Percentiles rank a stretch among this genome's conserved stretches.
phyloP scores from a whole-genome alignment of 768 basidiomycete genomes.

The Kwoniella shandongensis region DNA sequence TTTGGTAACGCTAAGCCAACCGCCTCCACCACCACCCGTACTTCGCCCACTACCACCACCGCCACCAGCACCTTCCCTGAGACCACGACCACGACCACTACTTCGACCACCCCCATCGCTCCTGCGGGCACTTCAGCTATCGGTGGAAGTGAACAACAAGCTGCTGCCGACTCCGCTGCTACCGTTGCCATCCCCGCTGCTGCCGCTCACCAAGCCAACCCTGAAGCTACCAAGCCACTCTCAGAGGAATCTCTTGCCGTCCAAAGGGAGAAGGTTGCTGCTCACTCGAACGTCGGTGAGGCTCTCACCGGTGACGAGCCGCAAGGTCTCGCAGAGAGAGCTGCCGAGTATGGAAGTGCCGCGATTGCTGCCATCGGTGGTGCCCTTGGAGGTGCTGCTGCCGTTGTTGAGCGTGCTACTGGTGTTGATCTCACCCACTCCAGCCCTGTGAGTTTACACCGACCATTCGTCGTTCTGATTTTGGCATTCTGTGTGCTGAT shows the following conservation, averaged over 20 bases:
- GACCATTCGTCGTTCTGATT: neutral
- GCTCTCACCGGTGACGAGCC: slow-evolving; percentile 24
- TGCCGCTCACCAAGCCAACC: slow-evolving; percentile 6
- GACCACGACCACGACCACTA: slow-evolving; percentile 10
- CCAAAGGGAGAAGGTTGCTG: slow-evolving; percentile 39
- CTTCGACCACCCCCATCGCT: slow-evolving; percentile 11
- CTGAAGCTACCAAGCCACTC: slow-evolving; percentile 15
- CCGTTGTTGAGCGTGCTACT: slow-evolving; percentile 46
- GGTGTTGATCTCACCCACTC: slow-evolving; percentile 47
- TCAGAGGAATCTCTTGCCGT: slow-evolving; percentile 24
- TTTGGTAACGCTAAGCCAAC: no score
- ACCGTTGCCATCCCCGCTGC: slow-evolving; percentile 5
- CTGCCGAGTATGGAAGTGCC: slow-evolving; percentile 33
- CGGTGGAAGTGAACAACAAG: slow-evolving; percentile 3
- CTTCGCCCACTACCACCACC: neutral
- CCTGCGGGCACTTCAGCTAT: slow-evolving; percentile 5
- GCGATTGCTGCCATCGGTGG: slow-evolving; percentile 42
- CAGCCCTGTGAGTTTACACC: slow-evolving; percentile 44
- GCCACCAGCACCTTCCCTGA: neutral
- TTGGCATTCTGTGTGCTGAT: neutral
- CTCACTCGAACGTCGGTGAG: slow-evolving; percentile 39
- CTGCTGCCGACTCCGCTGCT: slow-evolving; percentile 18
- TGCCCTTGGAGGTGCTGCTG: slow-evolving; percentile 31
- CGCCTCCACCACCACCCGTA: slow-evolving; percentile 3
- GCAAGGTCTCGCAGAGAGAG: slow-evolving; percentile 24